These are phyloP conservation scores for Naganishia cerealis DNA, from an alignment of 1,284 basidiomycete species.

Conservation along the genomic window DNA sequence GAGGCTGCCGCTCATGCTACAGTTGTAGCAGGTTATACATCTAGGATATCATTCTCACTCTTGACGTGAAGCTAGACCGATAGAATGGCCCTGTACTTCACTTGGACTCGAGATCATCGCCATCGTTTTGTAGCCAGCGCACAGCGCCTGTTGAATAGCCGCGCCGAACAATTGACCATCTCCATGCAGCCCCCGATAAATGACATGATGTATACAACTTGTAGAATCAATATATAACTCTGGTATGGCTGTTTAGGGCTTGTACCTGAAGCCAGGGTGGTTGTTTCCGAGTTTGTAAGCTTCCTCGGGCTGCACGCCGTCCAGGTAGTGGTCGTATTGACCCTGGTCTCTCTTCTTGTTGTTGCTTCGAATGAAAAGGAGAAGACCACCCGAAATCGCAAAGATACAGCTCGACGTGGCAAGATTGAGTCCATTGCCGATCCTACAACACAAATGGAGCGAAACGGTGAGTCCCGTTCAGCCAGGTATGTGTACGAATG, in stretches of 20 bases:
- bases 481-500: not conserved
- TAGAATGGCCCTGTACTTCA: no score
- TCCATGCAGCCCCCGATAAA: not conserved
- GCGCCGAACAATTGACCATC: not conserved
- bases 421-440: constrained; percentile 29
- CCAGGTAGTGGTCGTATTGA: constrained; percentile 29
- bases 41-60: not conserved
- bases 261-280: constrained; percentile 33
- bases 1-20: no score
- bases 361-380: constrained; percentile 27
- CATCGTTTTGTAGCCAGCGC: no score
- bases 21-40: no score
- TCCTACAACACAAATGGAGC: no score
- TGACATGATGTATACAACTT: not conserved
- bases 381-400: not conserved
- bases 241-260: constrained; percentile 7
- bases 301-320: constrained; percentile 20
- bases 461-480: no score
- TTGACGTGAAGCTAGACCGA: not conserved
- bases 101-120: no score
- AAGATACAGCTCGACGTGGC: not conserved
- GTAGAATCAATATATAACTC: not conserved
- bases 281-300: constrained; percentile 29
- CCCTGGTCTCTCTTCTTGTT: constrained; percentile 29
- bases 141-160: not conserved